A percentile compares a stretch with the other conserved stretches of the same genome.
These are phyloP conservation scores for Silene conica DNA, from an alignment of 148 eudicot genomes.

Conservation along the genomic window DNA sequence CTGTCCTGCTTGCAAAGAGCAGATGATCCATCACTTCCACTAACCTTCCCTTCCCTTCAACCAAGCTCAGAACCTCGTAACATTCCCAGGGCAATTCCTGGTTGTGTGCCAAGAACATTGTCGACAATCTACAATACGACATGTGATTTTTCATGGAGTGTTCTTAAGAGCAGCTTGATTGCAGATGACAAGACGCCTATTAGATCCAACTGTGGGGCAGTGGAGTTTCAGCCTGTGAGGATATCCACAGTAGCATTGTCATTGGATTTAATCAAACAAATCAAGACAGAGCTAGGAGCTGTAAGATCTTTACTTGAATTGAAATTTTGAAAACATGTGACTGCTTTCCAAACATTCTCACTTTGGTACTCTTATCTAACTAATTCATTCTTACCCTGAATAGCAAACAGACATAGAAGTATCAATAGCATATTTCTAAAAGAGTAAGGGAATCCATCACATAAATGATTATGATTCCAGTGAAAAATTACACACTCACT, in stretches of 20 bases:
- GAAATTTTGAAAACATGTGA: background rate
- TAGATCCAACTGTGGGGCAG: slow-evolving; percentile 44
- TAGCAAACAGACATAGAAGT: background rate
- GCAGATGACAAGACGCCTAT: slow-evolving; percentile 58
- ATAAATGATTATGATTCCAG: background rate
- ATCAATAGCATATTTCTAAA: background rate
- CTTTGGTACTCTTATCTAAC: background rate
- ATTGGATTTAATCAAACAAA: slow-evolving; percentile 46
- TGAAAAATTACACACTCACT: background rate
- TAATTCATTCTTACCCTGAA: background rate
- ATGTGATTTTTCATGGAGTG: slow-evolving; percentile 61
- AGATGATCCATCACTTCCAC: slow-evolving; percentile 61
- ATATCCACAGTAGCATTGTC: slow-evolving; percentile 46
- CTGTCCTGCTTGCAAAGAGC: slow-evolving; percentile 75
- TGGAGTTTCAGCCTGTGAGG: slow-evolving; percentile 50
- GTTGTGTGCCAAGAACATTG: slow-evolving; percentile 27
- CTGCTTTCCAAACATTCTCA: background rate
- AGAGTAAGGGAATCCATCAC: background rate
- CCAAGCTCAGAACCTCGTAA: slow-evolving; percentile 2
- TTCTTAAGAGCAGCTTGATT: slow-evolving; percentile 50
- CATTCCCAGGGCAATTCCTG: background rate
- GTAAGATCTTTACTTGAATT: slow-evolving; percentile 31
- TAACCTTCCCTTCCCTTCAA: slow-evolving; percentile 50
- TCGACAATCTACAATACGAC: slow-evolving; percentile 38
- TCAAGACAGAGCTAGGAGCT: slow-evolving; percentile 53